phyloP scores from a whole-genome alignment of 1,139 yeast genomes.

The Debaryomycetaceae sp. region DNA sequence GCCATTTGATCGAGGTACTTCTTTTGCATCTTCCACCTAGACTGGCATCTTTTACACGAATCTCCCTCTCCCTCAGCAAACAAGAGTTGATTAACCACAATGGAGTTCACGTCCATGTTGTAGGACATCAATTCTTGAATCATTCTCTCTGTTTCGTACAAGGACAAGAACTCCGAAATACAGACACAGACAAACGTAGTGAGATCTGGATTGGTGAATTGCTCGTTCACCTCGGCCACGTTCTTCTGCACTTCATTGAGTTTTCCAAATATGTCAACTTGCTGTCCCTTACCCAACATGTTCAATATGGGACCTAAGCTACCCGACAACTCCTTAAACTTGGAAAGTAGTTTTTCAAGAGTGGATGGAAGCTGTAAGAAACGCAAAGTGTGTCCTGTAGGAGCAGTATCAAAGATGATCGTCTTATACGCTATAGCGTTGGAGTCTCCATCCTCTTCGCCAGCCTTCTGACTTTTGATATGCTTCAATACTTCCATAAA shows the following conservation, averaged over 20 bases:
- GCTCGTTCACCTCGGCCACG: slow-evolving; percentile 86
- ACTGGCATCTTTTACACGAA: slow-evolving; percentile 79
- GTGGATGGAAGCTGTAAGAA: slow-evolving; percentile 93
- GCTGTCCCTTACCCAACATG: slow-evolving; percentile 67
- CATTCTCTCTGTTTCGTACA: slow-evolving; percentile 96
- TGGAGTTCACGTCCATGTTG: slow-evolving; percentile 94
- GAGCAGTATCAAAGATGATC: slow-evolving; percentile 95
- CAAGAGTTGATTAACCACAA: slow-evolving; percentile 88
- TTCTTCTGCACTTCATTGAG: slow-evolving; percentile 78
- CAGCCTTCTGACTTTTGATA: slow-evolving; percentile 68
- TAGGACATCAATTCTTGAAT: slow-evolving; percentile 92
- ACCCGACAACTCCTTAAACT: slow-evolving; percentile 81
- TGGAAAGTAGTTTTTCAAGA: slow-evolving; percentile 78
- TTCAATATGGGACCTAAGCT: slow-evolving; percentile 89
- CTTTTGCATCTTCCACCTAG: slow-evolving; percentile 94
- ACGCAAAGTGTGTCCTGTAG: slow-evolving; percentile 95
- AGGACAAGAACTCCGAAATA: slow-evolving; percentile 90
- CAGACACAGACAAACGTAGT: slow-evolving; percentile 97
- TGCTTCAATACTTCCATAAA: slow-evolving; percentile 98
- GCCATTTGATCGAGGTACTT: slow-evolving; percentile 92
- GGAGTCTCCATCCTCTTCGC: slow-evolving; percentile 15
- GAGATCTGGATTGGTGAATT: slow-evolving; percentile 91
- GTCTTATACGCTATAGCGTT: slow-evolving; percentile 57
- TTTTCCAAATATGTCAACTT: slow-evolving; percentile 78
- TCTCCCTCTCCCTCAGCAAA: slow-evolving; percentile 74